Percentiles rank a stretch among this genome's conserved stretches.
Evolutionary conservation across 208 protist species (phyloP).

Genomic region (Leishmania arabica): DNA sequence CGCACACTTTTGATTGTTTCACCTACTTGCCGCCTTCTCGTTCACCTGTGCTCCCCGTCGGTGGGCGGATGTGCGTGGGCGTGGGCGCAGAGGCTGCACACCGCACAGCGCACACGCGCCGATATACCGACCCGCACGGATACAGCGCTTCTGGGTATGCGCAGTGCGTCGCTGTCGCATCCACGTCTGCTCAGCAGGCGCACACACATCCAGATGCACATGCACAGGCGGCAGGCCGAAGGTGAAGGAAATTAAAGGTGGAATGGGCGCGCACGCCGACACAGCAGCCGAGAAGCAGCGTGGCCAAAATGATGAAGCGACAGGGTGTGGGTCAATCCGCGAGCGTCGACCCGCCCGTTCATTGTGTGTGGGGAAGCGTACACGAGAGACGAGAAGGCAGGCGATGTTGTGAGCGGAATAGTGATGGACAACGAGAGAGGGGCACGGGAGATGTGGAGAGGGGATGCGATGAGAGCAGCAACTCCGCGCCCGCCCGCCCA

Average conservation of each 20-base stretch:
- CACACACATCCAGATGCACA: not conserved
- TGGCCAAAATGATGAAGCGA: not conserved
- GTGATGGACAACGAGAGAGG: not conserved
- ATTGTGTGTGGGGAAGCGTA: not conserved
- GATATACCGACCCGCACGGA: not conserved
- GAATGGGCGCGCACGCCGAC: not conserved
- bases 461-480: not conserved
- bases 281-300: not conserved
- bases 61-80: not conserved
- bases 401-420: not conserved
- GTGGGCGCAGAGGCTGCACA: not conserved
- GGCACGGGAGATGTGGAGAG: not conserved
- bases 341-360: not conserved
- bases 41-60: not conserved
- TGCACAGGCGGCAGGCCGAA: not conserved
- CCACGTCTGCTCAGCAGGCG: not conserved
- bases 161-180: not conserved
- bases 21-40: not conserved
- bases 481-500: not conserved
- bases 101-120: not conserved
- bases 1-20: not conserved
- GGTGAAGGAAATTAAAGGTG: not conserved
- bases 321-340: not conserved
- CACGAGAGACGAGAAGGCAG: not conserved
- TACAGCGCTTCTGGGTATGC: not conserved